phyloP scores from a whole-genome alignment of 768 basidiomycete species.

The Psilocybe azurescens region DNA sequence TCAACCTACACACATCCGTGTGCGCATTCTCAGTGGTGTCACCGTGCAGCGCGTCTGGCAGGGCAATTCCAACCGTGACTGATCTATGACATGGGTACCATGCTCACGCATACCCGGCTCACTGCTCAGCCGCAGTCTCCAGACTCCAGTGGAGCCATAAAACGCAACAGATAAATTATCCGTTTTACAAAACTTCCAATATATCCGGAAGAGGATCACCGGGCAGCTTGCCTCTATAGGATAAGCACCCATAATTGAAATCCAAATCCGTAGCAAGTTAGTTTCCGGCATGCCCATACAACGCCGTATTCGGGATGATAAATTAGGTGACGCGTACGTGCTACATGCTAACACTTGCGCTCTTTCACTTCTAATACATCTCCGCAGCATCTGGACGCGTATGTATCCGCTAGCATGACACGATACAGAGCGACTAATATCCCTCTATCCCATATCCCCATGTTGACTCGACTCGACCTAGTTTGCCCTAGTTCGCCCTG shows the following conservation, averaged over 20 bases:
- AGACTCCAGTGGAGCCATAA: not conserved
- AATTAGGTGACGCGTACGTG: not conserved
- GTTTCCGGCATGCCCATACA: not conserved
- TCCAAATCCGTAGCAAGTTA: no score
- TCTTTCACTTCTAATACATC: not conserved
- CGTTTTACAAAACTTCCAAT: not conserved
- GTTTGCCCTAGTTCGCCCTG: not conserved
- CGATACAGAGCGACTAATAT: not conserved
- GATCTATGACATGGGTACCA: not conserved
- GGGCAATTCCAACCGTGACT: not conserved
- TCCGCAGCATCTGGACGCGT: not conserved
- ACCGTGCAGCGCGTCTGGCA: not conserved
- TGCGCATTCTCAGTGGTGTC: not conserved
- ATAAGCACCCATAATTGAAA: no score
- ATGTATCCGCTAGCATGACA: not conserved
- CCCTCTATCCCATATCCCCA: not conserved
- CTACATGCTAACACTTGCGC: not conserved
- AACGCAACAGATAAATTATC: not conserved
- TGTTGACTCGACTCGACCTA: not conserved
- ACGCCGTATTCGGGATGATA: not conserved
- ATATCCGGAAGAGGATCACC: not conserved
- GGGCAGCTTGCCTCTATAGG: no score
- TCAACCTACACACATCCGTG: constrained; percentile 1
- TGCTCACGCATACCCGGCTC: not conserved
- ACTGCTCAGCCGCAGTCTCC: not conserved